Evolutionary conservation across 441 rosid genomes (phyloP), one percentile per base, ranked within the genome.

Genomic region (Syzygium malaccense): DNA sequence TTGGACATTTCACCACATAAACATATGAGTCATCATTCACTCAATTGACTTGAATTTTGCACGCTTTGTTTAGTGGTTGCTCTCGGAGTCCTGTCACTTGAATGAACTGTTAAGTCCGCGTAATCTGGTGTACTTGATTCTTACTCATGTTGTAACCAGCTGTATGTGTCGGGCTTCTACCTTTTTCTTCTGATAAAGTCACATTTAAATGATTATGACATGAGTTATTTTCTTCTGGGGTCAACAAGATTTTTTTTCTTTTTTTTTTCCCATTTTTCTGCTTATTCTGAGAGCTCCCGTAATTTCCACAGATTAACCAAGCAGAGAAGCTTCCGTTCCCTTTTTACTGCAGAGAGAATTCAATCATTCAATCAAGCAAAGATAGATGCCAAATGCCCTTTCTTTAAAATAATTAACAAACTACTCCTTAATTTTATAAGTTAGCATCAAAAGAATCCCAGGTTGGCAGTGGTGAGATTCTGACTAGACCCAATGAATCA

Each of bases 401-500:
- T 28, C 60, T 54, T 85, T 85, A 55, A 85, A 85, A 55, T 53
- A 33, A 32, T 85, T 30, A 85, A n/a, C 25, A 85, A 85, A 55
- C 49, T 85, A 33, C 45, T 55, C 62, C 48, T 19, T 20, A 32
- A 55, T 54, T 19, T 54, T 85, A 55, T 54, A 85, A 54, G 62
- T 23, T 85, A 85, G 87, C 64, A 85, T 54, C 51, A 85, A 55
- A 55, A 85, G 87, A 85, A 85, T 85, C 87, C 66, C 87, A 85
- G 87, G 87, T 85, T 85, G 87, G 87, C 87, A 55, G 66, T 6
- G 87, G 51, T 55, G 62, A 55, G 62, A 33, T 85, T 85, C 87
- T 85, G 87, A 85, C 87, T 85, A 85, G 87, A 85, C 87, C 87
- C 62, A 85, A 33, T 55, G 87, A 55, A 85, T 85, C 87, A 55